These are phyloP conservation scores for Penicillium alfredii DNA, from an alignment of 495 filamentous ascomycete species.

Conservation along the genomic window DNA sequence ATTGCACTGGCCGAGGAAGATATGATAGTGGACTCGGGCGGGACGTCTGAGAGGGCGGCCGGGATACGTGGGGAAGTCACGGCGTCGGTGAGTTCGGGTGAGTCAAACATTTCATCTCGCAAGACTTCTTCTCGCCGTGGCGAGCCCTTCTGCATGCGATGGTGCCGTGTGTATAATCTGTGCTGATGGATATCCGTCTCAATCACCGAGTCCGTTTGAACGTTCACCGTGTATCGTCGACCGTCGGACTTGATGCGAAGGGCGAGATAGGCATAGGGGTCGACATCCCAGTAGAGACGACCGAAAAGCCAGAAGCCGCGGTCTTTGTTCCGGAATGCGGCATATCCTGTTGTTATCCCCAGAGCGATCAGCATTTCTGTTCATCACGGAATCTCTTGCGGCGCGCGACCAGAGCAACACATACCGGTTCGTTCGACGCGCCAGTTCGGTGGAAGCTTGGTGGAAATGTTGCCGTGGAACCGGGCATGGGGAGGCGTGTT, in stretches of 20 bases:
- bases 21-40: constrained; percentile 36
- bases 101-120: constrained; percentile 12
- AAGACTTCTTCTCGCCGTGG: constrained; percentile 9
- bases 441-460: constrained; percentile 57
- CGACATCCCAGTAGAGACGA: constrained; percentile 76
- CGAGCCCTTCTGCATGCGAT: constrained; percentile 26
- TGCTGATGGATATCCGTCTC: constrained; percentile 95
- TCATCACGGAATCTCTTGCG: too few relatives aligned
- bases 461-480: constrained; percentile 87
- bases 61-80: constrained; percentile 28
- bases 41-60: constrained; percentile 34
- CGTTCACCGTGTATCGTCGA: constrained; percentile 85
- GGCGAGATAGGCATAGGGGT: constrained; percentile 80
- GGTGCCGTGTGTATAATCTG: constrained; percentile 70
- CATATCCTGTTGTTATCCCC: constrained; percentile 62
- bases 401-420: constrained; percentile 32
- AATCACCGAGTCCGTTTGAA: constrained; percentile 89
- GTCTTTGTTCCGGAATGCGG: constrained; percentile 72
- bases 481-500: constrained; percentile 53
- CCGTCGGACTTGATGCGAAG: constrained; percentile 90
- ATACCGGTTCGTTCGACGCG: constrained; percentile 56
- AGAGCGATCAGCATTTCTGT: not conserved
- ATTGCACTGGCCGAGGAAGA: constrained; percentile 26
- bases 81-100: constrained; percentile 17
- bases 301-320: constrained; percentile 66